Percentiles rank a stretch among this genome's conserved stretches.
phyloP scores from a whole-genome alignment of 306 rosid species.

The Cucurbita pepo region DNA sequence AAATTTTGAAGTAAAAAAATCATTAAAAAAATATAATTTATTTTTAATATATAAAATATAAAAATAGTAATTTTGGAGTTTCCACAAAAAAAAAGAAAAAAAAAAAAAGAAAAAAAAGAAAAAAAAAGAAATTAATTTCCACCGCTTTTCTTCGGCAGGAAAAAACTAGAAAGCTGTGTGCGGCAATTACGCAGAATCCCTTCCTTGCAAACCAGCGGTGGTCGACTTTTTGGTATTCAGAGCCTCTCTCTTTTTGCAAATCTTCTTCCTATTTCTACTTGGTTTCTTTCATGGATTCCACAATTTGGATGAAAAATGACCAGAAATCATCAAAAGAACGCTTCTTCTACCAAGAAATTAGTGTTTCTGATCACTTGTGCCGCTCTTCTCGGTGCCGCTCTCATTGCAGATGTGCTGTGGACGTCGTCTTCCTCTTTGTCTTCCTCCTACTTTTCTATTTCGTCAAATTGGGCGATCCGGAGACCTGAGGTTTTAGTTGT shows the following conservation, averaged over 20 bases:
- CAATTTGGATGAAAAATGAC: slow-evolving; percentile 15
- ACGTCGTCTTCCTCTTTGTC: slow-evolving; percentile 31
- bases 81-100: too few species aligned
- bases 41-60: too few species aligned
- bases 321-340: slow-evolving; percentile 26
- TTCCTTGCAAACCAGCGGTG: slow-evolving; percentile 47
- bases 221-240: slow-evolving; percentile 20
- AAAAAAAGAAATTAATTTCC: too few species aligned
- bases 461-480: slow-evolving; percentile 32
- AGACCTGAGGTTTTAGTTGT: slow-evolving; percentile 10
- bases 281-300: neutral
- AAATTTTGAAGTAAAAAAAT: too few species aligned
- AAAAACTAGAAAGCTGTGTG: neutral
- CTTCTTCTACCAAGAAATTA: slow-evolving; percentile 9
- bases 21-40: too few species aligned
- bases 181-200: neutral
- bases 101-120: too few species aligned
- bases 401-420: slow-evolving; percentile 39
- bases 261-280: neutral
- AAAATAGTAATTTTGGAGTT: too few species aligned
- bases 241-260: neutral
- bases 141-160: neutral
- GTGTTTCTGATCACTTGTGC: slow-evolving; percentile 22
- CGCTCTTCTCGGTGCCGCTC: slow-evolving; percentile 22
- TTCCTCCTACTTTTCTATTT: slow-evolving; percentile 6